Conservation (phyloP, 257 asterid species). For the Paraleonurus japonicus region DNA sequence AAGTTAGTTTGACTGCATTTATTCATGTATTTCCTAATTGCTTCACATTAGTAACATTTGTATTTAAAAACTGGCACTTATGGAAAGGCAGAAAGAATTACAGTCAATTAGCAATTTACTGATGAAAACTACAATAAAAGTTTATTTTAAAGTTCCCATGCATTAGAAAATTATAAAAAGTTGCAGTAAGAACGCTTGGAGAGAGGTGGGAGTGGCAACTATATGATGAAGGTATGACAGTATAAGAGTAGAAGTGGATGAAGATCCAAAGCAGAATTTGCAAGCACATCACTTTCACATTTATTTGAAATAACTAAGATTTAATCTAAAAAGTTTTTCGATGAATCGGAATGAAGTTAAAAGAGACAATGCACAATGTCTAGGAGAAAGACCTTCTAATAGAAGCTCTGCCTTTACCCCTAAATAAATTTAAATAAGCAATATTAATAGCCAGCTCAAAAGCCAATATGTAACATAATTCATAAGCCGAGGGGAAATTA, state of each 20-base stretch:
- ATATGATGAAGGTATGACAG: conserved; percentile 35
- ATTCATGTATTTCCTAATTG: background rate
- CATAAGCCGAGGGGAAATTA: background rate
- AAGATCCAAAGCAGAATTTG: conserved; percentile 42
- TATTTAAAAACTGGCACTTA: background rate
- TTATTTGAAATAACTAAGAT: background rate
- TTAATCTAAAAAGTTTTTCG: conserved; percentile 9
- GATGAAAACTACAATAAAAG: background rate
- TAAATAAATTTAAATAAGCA: conserved; percentile 43
- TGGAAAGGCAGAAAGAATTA: background rate
- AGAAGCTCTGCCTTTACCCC: conserved; percentile 90
- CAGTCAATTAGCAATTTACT: background rate
- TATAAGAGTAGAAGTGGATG: conserved; percentile 32
- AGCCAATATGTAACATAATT: background rate
- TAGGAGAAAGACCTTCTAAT: conserved; percentile 88
- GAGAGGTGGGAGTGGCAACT: no score
- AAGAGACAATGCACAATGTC: conserved; percentile 97
- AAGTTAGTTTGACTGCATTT: background rate
- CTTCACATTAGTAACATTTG: background rate
- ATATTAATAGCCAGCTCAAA: conserved; percentile 14
- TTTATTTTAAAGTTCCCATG: background rate
- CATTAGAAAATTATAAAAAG: background rate
- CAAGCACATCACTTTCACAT: conserved; percentile 8
- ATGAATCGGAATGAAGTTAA: conserved; percentile 20
- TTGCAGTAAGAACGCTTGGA: conserved; percentile 23